Evolutionary conservation across 768 basidiomycete species (phyloP).

Genomic region (Collybia nuda): DNA sequence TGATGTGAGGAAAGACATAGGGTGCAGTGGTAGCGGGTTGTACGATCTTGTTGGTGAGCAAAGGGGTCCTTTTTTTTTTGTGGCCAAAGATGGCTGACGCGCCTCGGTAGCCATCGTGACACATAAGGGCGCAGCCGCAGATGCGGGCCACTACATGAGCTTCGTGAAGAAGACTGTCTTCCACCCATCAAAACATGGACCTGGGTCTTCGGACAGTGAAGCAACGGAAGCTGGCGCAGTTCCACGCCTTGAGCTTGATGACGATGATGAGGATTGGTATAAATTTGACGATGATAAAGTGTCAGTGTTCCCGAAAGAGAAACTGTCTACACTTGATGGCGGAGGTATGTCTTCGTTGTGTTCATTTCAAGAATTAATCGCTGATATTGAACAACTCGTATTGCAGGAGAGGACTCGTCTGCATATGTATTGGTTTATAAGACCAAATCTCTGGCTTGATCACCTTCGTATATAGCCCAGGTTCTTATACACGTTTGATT

Average conservation of each 20-base stretch:
- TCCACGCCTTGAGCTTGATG: slow-evolving; percentile 39
- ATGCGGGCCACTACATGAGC: slow-evolving; percentile 94
- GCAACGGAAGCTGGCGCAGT: slow-evolving; percentile 11
- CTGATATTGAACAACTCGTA: slow-evolving; percentile 20
- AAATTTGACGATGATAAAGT: slow-evolving; percentile 98
- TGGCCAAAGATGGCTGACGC: background rate
- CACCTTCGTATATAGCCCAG: too few species aligned
- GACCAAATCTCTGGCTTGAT: slow-evolving; percentile 38
- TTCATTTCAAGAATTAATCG: background rate
- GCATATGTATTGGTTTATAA: slow-evolving; percentile 90
- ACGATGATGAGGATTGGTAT: slow-evolving; percentile 86
- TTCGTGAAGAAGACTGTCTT: slow-evolving; percentile 82
- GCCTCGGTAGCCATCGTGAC: slow-evolving; percentile 76
- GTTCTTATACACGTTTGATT: too few species aligned
- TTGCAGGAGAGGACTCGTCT: slow-evolving; percentile 74
- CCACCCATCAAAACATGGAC: slow-evolving; percentile 36
- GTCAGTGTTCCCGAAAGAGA: slow-evolving; percentile 81
- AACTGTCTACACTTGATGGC: slow-evolving; percentile 81
- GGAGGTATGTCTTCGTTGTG: slow-evolving; percentile 49
- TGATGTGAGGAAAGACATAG: slow-evolving; percentile 64
- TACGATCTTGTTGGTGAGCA: slow-evolving; percentile 88
- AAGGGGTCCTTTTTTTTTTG: background rate
- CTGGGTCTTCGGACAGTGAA: slow-evolving; percentile 13
- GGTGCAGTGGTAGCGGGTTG: slow-evolving; percentile 74
- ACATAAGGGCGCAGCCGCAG: slow-evolving; percentile 95